Conservation (phyloP, 1,284 basidiomycete species). For the Ceratobasidium sp. region DNA sequence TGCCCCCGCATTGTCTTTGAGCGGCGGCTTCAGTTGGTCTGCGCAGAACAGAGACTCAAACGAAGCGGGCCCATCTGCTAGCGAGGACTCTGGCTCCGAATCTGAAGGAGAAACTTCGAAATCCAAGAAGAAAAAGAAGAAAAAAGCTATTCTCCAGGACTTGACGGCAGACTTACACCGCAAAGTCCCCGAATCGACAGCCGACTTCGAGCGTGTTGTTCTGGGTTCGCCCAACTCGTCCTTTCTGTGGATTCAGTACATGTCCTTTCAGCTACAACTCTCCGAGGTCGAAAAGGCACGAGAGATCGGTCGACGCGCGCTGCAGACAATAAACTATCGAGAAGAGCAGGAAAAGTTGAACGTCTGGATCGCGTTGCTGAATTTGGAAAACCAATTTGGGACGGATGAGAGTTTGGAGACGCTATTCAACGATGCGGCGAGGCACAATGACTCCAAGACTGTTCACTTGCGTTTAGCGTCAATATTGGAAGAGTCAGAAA, state of each 20-base stretch:
- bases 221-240: constrained; percentile 98
- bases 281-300: constrained; percentile 96
- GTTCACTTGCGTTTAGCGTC: constrained; percentile 87
- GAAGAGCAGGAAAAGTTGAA: constrained; percentile 98
- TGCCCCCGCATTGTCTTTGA: constrained; percentile 58
- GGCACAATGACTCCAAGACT: constrained; percentile 93
- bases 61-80: constrained; percentile 1
- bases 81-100: constrained; percentile 46
- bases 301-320: constrained; percentile 86
- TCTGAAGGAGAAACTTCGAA: constrained; percentile 58
- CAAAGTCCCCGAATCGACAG: constrained; percentile 88
- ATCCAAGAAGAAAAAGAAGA: constrained; percentile 73
- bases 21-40: constrained; percentile 68
- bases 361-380: constrained; percentile 97
- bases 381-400: constrained; percentile 95
- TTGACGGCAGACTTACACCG: constrained; percentile 88
- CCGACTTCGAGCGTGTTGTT: constrained; percentile 95
- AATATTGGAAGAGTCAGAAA: constrained; percentile 88
- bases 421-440: constrained; percentile 91
- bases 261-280: constrained; percentile 97
- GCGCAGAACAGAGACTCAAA: constrained; percentile 53
- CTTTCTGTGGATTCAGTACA: constrained; percentile 98
- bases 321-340: constrained; percentile 92
- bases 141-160: constrained; percentile 83
- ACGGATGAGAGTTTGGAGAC: constrained; percentile 83